Percentiles rank a stretch among this genome's conserved stretches.
Evolutionary conservation across 345 rosid species (phyloP).

Genomic region (Melastoma malabathricum): DNA sequence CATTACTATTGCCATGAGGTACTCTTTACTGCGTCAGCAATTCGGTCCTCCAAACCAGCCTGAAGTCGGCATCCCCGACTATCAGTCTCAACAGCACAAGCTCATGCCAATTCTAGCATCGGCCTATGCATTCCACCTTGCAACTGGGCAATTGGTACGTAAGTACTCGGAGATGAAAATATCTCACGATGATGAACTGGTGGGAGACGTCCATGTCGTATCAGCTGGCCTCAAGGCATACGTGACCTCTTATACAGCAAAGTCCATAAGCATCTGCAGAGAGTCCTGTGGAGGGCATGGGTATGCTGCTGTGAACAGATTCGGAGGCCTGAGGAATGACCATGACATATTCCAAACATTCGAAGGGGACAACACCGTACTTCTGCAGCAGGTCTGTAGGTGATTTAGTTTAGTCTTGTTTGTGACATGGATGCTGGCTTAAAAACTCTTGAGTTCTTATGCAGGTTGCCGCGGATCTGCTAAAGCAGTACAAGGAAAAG

Average conservation of each 20-base stretch:
- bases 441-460: slow-evolving; percentile 3
- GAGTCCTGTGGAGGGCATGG: slow-evolving; percentile 99
- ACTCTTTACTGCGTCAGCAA: slow-evolving; percentile 86
- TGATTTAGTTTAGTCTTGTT: not conserved
- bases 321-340: slow-evolving; percentile 94
- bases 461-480: slow-evolving; percentile 85
- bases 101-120: slow-evolving; percentile 99
- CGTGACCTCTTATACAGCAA: slow-evolving; percentile 80
- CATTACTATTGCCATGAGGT: slow-evolving; percentile 70
- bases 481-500: slow-evolving; percentile 83
- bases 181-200: slow-evolving; percentile 62
- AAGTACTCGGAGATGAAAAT: slow-evolving; percentile 74
- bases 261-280: slow-evolving; percentile 74
- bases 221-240: slow-evolving; percentile 96
- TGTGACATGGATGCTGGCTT: not conserved
- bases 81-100: slow-evolving; percentile 98
- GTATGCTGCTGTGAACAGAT: slow-evolving; percentile 96
- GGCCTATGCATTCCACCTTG: slow-evolving; percentile 86
- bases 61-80: slow-evolving; percentile 93
- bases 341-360: slow-evolving; percentile 96
- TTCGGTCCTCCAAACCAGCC: slow-evolving; percentile 95
- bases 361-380: slow-evolving; percentile 99
- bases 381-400: slow-evolving; percentile 65
- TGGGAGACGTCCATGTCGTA: slow-evolving; percentile 84
- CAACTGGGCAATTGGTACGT: slow-evolving; percentile 55